Percentiles rank a stretch among this genome's conserved stretches.
Evolutionary conservation across 306 rosid genomes (phyloP).

Genomic region (Rubus parviflorus): DNA sequence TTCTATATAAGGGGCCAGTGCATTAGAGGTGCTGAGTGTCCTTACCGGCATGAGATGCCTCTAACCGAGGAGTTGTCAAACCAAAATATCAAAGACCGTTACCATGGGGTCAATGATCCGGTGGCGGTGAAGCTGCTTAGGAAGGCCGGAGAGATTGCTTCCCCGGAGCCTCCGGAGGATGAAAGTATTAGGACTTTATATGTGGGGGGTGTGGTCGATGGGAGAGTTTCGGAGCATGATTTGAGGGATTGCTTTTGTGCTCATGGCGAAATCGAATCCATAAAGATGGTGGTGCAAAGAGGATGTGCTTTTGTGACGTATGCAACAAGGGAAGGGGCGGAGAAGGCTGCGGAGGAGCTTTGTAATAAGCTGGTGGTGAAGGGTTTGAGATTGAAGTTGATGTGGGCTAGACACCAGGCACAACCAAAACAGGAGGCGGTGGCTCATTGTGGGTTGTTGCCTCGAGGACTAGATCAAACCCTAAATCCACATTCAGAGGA

Average conservation of each 20-base stretch:
- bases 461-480: slow-evolving; percentile 68
- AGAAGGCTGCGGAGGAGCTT: slow-evolving; percentile 89
- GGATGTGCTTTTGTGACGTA: slow-evolving; percentile 90
- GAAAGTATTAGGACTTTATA: slow-evolving; percentile 82
- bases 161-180: slow-evolving; percentile 79
- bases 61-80: slow-evolving; percentile 82
- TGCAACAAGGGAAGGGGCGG: slow-evolving; percentile 84
- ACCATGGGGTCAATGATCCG: slow-evolving; percentile 93
- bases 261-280: slow-evolving; percentile 89
- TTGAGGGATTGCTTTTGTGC: slow-evolving; percentile 79
- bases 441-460: slow-evolving; percentile 79
- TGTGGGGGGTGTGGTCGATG: slow-evolving; percentile 81
- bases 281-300: slow-evolving; percentile 80
- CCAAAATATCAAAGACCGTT: slow-evolving; percentile 92
- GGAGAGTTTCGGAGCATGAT: slow-evolving; percentile 84
- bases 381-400: slow-evolving; percentile 81
- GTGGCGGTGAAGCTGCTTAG: slow-evolving; percentile 84
- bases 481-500: slow-evolving; percentile 64
- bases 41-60: slow-evolving; percentile 94
- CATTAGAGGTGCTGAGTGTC: slow-evolving; percentile 89
- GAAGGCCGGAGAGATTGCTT: slow-evolving; percentile 89
- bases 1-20: slow-evolving; percentile 81
- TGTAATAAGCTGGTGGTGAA: slow-evolving; percentile 78
- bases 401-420: slow-evolving; percentile 66
- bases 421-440: slow-evolving; percentile 48